Conservation (phyloP, 2,329 filamentous ascomycete species). For the Botrytis fabae region DNA sequence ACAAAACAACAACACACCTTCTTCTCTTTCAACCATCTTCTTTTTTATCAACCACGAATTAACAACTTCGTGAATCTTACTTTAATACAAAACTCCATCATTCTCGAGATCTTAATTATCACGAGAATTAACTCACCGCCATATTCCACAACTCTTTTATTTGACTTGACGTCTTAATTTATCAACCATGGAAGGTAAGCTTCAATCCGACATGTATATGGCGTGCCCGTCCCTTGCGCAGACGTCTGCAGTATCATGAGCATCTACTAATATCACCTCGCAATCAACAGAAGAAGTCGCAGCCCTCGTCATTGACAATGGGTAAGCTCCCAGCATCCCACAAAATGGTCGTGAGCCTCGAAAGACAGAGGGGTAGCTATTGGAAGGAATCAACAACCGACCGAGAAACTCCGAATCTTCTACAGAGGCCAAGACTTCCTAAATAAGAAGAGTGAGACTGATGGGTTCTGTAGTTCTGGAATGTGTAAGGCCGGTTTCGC, state of each 20-base stretch:
- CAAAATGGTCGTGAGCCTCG: conserved; percentile 22
- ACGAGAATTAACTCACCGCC: conserved; percentile 21
- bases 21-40: conserved; percentile 20
- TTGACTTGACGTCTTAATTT: conserved; percentile 42
- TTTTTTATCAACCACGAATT: conserved; percentile 25
- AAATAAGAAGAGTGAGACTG: conserved; percentile 29
- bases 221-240: conserved; percentile 25
- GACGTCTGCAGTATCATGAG: conserved; percentile 26
- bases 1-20: conserved; percentile 24
- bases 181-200: conserved; percentile 46
- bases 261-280: conserved; percentile 33
- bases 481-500: conserved; percentile 99
- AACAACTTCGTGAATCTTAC: conserved; percentile 19
- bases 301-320: conserved; percentile 99
- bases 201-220: not conserved
- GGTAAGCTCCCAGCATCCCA: conserved; percentile 68
- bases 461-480: conserved; percentile 73
- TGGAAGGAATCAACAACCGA: conserved; percentile 18
- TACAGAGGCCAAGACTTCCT: conserved; percentile 20
- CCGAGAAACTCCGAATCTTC: conserved; percentile 24
- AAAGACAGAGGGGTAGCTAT: conserved; percentile 33
- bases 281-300: conserved; percentile 90
- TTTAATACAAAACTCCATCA: conserved; percentile 19
- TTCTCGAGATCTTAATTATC: conserved; percentile 22
- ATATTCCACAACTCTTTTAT: conserved; percentile 24